A percentile compares a stretch with the other conserved stretches of the same genome.
phyloP scores from a whole-genome alignment of 768 basidiomycete genomes.

The Boletus sp. region DNA sequence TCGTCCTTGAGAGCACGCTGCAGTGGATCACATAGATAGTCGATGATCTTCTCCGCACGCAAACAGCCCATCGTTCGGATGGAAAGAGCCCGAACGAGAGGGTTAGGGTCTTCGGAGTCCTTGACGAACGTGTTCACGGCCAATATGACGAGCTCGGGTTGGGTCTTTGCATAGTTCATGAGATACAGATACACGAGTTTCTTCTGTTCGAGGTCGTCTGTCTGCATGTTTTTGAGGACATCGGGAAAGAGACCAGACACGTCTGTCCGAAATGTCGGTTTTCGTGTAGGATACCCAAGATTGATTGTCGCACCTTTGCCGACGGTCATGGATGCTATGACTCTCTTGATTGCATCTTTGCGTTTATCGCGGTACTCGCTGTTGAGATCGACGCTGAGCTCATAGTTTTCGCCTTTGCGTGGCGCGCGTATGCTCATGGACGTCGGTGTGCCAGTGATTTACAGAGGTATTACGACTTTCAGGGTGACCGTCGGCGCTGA shows the following conservation, averaged over 20 bases:
- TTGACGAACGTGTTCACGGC: constrained; percentile 99
- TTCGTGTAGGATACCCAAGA: constrained; percentile 1
- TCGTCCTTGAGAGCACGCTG: constrained; percentile 91
- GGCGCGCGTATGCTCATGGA: constrained; percentile 51
- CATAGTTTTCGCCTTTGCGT: constrained; percentile 91
- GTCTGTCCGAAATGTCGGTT: constrained; percentile 40
- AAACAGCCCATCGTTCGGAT: constrained; percentile 98
- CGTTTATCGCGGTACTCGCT: constrained; percentile 93
- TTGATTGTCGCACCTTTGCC: constrained; percentile 72
- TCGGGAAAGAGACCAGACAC: constrained; percentile 95
- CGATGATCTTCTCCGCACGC: constrained; percentile 97
- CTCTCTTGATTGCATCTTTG: constrained; percentile 97
- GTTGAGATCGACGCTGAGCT: constrained; percentile 95
- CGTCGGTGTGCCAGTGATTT: constrained; percentile 7
- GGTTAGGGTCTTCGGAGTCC: constrained; percentile 95
- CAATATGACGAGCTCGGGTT: constrained; percentile 97
- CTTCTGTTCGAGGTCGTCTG: constrained; percentile 99
- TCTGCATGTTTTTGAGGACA: constrained; percentile 99
- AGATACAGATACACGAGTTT: constrained; percentile 99
- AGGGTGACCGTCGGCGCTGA: neutral
- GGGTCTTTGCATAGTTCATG: constrained; percentile 99
- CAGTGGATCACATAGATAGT: constrained; percentile 95
- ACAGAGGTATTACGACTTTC: neutral
- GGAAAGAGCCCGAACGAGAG: constrained; percentile 91
- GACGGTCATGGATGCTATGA: constrained; percentile 98